phyloP scores from a whole-genome alignment of 352 stramenopile genomes.

The Globisporangium parvum region DNA sequence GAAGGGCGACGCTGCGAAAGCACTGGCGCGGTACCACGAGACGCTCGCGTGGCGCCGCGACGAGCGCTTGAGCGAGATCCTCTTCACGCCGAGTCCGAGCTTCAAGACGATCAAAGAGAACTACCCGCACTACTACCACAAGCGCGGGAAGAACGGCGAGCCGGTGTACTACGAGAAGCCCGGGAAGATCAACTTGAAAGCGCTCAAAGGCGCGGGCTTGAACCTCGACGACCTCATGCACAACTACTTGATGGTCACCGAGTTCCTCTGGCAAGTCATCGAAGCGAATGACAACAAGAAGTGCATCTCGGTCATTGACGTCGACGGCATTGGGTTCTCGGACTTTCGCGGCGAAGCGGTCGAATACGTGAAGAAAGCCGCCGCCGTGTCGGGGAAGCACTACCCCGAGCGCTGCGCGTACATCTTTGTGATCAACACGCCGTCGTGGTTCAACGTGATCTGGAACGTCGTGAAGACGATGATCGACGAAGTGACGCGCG shows the following conservation, averaged over 20 bases:
- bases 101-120: constrained; percentile 89
- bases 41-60: constrained; percentile 77
- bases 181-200: constrained; percentile 84
- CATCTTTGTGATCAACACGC: constrained; percentile 94
- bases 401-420: constrained; percentile 92
- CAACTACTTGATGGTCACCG: constrained; percentile 83
- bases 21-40: constrained; percentile 55
- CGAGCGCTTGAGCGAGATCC: constrained; percentile 75
- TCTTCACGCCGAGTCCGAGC: constrained; percentile 51
- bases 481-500: constrained; percentile 89
- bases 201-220: constrained; percentile 67
- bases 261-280: constrained; percentile 83
- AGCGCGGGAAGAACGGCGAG: constrained; percentile 69
- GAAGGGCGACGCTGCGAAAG: constrained; percentile 69
- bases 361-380: constrained; percentile 76
- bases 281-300: constrained; percentile 83
- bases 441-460: constrained; percentile 91
- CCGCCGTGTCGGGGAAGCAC: constrained; percentile 82
- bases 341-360: constrained; percentile 85
- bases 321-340: constrained; percentile 76
- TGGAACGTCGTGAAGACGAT: constrained; percentile 92
- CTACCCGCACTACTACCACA: constrained; percentile 90
- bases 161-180: constrained; percentile 87
- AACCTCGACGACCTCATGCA: constrained; percentile 78
- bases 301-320: constrained; percentile 80